phyloP scores from a whole-genome alignment of 495 filamentous ascomycete genomes.

The Xylaria longipes region DNA sequence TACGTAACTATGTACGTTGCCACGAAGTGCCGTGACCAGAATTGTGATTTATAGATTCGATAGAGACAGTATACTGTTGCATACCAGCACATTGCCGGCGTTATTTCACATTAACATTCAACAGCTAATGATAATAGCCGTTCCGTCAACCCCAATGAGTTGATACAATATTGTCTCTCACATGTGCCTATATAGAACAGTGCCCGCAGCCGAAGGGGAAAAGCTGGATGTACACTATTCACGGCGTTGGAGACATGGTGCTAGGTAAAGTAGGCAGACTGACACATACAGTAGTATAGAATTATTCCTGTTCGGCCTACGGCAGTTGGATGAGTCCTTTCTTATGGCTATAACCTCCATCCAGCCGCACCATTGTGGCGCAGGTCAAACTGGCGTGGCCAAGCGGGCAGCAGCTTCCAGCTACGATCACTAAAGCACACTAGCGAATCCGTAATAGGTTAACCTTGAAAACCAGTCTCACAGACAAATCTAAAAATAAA shows the following conservation, averaged over 20 bases:
- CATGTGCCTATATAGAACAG: background rate
- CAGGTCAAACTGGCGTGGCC: background rate
- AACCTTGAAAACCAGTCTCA: background rate
- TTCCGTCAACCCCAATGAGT: background rate
- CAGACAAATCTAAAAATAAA: slow-evolving; percentile 20
- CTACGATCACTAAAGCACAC: background rate
- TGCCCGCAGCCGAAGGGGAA: background rate
- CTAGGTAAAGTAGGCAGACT: background rate
- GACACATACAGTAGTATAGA: background rate
- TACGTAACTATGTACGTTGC: slow-evolving; percentile 1
- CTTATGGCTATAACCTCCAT: background rate
- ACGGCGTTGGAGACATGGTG: background rate
- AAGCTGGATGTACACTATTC: background rate
- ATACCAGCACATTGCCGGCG: background rate
- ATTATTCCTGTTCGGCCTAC: background rate
- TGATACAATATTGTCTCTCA: background rate
- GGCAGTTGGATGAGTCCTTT: background rate
- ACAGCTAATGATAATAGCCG: background rate
- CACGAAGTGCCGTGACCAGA: background rate
- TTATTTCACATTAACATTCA: background rate
- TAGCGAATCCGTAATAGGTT: background rate
- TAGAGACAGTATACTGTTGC: no score
- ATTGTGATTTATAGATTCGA: no score
- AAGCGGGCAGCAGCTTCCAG: background rate
- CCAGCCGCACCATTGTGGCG: slow-evolving; percentile 11